phyloP scores from a whole-genome alignment of 345 rosid species.

The Mallotus nudiflorus region DNA sequence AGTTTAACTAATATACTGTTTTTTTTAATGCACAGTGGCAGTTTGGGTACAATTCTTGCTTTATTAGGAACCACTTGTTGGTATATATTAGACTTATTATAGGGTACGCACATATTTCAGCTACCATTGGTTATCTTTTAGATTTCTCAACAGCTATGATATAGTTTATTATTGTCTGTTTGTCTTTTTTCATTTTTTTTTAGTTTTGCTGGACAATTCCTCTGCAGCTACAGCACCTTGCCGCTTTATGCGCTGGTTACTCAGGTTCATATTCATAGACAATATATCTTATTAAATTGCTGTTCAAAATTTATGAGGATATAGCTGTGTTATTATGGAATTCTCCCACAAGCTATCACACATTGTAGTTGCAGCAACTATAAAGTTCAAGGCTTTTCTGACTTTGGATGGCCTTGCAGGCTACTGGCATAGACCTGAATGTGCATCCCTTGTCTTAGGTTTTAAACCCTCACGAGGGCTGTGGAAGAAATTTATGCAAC shows the following conservation, averaged over 20 bases:
- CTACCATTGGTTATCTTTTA: conserved; percentile 1
- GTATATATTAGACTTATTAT: conserved; percentile 72
- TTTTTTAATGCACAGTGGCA: conserved; percentile 71
- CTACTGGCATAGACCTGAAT: background rate
- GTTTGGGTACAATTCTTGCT: conserved; percentile 91
- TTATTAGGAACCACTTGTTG: conserved; percentile 65
- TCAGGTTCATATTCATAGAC: conserved; percentile 44
- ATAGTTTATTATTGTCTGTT: background rate
- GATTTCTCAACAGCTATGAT: background rate
- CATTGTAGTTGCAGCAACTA: background rate
- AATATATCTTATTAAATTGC: background rate
- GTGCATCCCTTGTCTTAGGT: background rate
- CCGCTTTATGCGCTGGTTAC: conserved; percentile 93
- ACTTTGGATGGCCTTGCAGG: background rate
- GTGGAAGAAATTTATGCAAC: background rate
- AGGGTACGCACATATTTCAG: conserved; percentile 56
- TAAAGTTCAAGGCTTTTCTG: background rate
- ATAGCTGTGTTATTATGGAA: background rate
- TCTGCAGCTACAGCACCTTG: conserved; percentile 95
- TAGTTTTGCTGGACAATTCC: conserved; percentile 84
- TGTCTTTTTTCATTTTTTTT: too few species aligned
- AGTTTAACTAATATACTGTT: conserved; percentile 15
- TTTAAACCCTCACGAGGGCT: background rate
- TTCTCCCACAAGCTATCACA: background rate
- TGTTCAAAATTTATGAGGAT: background rate